A percentile compares a stretch with the other conserved stretches of the same genome.
Conservation (phyloP, 1,284 basidiomycete genomes). For the Neotropicomus parvogracilis region DNA sequence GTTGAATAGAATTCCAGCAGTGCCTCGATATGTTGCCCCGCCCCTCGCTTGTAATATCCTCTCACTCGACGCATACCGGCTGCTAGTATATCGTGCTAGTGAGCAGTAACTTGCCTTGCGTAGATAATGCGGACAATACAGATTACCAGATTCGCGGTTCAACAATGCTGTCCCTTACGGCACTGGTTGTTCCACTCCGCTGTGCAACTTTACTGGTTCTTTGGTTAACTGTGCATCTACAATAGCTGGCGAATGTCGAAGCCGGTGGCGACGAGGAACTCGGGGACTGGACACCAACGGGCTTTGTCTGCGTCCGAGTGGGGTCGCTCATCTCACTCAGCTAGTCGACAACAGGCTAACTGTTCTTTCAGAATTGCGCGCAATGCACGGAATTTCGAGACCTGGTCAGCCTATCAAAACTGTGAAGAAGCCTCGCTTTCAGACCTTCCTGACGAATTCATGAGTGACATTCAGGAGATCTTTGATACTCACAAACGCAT, state of each 20-base stretch:
- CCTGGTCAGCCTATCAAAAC: constrained; percentile 39
- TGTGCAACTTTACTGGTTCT: neutral
- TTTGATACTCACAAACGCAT: constrained; percentile 33
- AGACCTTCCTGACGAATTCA: constrained; percentile 37
- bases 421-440: constrained; percentile 38
- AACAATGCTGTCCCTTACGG: constrained; percentile 14
- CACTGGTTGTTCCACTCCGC: constrained; percentile 11
- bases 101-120: constrained; percentile 5
- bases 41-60: constrained; percentile 3
- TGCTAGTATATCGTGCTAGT: too few species aligned
- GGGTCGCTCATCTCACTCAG: constrained; percentile 3
- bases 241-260: constrained; percentile 23
- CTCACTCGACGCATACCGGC: constrained; percentile 11
- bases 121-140: constrained; percentile 1
- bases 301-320: constrained; percentile 34
- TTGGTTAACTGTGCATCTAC: neutral
- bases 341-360: constrained; percentile 1
- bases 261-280: constrained; percentile 12
- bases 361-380: constrained; percentile 37
- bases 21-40: constrained; percentile 16
- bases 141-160: neutral
- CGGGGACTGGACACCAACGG: constrained; percentile 24
- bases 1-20: constrained; percentile 9
- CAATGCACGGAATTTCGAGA: constrained; percentile 40
- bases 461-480: constrained; percentile 32